Conservation (phyloP, 129 eudicot species). For the Flaveria bidentis region DNA sequence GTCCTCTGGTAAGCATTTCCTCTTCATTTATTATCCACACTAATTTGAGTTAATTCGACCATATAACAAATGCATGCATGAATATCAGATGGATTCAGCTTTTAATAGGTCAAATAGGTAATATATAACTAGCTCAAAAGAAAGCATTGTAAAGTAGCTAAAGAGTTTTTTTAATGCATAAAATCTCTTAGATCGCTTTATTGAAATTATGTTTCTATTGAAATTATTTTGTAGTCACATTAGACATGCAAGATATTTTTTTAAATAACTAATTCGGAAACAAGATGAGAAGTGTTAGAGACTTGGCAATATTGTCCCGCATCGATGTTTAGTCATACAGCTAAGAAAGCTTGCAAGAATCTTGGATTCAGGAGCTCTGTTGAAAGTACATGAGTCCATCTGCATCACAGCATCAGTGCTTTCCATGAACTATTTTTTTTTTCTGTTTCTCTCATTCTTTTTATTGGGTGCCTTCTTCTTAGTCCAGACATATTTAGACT, state of each 20-base stretch:
- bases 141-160: neutral
- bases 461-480: neutral
- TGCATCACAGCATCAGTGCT: neutral
- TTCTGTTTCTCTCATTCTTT: neutral
- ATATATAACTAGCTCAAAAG: neutral
- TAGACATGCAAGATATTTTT: too few relatives aligned
- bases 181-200: too few relatives aligned
- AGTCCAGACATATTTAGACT: neutral
- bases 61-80: neutral
- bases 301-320: neutral
- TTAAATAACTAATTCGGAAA: too few relatives aligned
- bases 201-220: too few relatives aligned
- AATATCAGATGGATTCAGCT: neutral
- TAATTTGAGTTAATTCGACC: too few relatives aligned
- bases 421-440: neutral
- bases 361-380: neutral
- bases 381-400: slow-evolving; percentile 5
- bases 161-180: neutral
- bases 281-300: too few relatives aligned
- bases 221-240: too few relatives aligned
- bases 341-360: neutral
- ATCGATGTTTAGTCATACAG: neutral
- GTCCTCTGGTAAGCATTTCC: slow-evolving; percentile 67
- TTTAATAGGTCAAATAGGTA: neutral
- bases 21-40: neutral